Evolutionary conservation across 495 filamentous ascomycete species (phyloP).

Genomic region (Aspergillus diversus): DNA sequence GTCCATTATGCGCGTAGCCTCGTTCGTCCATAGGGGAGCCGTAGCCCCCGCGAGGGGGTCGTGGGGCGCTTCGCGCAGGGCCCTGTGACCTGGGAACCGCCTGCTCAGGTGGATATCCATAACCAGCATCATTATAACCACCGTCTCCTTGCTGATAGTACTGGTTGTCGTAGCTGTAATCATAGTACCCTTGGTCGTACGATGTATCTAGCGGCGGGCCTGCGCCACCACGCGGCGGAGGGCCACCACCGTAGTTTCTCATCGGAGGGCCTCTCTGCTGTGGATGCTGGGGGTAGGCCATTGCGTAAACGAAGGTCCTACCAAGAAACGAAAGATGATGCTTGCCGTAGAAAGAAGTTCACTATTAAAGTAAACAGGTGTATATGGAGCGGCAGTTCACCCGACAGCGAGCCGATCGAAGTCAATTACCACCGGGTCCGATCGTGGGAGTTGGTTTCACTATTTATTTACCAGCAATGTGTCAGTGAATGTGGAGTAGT

Average conservation of each 20-base stretch:
- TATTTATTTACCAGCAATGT: constrained; percentile 8
- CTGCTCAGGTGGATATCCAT: constrained; percentile 54
- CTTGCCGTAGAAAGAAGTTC: not conserved
- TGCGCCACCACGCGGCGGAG: constrained; percentile 28
- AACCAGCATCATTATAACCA: constrained; percentile 47
- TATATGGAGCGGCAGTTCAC: constrained; percentile 4
- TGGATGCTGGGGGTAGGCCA: constrained; percentile 39
- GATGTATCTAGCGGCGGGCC: constrained; percentile 51
- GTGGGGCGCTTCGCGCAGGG: constrained; percentile 40
- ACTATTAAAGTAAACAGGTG: not conserved
- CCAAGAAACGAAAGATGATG: not conserved
- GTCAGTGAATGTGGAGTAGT: constrained; percentile 8
- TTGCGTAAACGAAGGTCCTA: constrained; percentile 13
- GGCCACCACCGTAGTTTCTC: constrained; percentile 53
- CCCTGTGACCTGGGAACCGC: constrained; percentile 53
- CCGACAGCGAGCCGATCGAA: not conserved
- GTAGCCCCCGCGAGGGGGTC: constrained; percentile 32
- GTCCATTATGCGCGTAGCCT: constrained; percentile 51
- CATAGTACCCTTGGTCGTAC: constrained; percentile 52
- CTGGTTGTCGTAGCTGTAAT: constrained; percentile 47
- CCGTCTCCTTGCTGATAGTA: constrained; percentile 46
- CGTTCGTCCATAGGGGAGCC: constrained; percentile 47
- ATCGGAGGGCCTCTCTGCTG: constrained; percentile 52
- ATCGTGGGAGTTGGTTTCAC: constrained; percentile 1
- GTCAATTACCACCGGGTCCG: not conserved